Evolutionary conservation across 2,329 filamentous ascomycete genomes (phyloP).

Genomic region (Verticillium nonalfalfae): DNA sequence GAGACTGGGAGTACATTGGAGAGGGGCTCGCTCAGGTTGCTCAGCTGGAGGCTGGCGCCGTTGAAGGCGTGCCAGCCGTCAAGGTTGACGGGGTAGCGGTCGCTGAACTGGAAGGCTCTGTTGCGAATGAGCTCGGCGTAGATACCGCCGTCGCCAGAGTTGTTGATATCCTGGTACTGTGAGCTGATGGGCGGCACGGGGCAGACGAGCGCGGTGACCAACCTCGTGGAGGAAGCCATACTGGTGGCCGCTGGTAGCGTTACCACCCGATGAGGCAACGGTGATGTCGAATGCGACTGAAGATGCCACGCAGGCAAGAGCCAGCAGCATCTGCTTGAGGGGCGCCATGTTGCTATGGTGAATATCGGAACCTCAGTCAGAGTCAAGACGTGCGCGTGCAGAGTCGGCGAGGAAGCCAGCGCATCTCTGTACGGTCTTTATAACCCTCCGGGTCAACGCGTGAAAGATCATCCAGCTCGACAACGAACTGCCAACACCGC

Average conservation of each 20-base stretch:
- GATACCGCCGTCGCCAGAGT: conserved; percentile 66
- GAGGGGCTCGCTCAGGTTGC: conserved; percentile 38
- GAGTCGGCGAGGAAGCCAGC: not conserved
- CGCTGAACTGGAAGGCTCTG: conserved; percentile 58
- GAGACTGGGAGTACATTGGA: conserved; percentile 46
- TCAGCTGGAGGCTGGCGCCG: conserved; percentile 36
- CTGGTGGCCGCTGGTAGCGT: conserved; percentile 34
- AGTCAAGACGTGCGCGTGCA: not conserved
- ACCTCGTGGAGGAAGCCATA: conserved; percentile 41
- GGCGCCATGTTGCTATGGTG: not conserved
- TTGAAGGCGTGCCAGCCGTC: conserved; percentile 38
- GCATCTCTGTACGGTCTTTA: not conserved
- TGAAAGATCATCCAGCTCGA: not conserved
- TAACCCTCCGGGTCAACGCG: not conserved
- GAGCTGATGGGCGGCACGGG: not conserved
- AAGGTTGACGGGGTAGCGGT: conserved; percentile 33
- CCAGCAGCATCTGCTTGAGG: not conserved
- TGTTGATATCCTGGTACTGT: conserved; percentile 49
- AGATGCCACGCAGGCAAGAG: conserved; percentile 4
- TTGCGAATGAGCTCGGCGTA: conserved; percentile 68
- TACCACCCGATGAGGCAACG: conserved; percentile 30
- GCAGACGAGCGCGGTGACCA: not conserved
- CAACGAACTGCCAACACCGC: not conserved
- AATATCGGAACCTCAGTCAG: not conserved
- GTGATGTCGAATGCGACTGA: conserved; percentile 32